A percentile compares a stretch with the other conserved stretches of the same genome.
These are phyloP conservation scores for Pichia eremophila DNA, from an alignment of 805 yeast species.

Conservation along the genomic window DNA sequence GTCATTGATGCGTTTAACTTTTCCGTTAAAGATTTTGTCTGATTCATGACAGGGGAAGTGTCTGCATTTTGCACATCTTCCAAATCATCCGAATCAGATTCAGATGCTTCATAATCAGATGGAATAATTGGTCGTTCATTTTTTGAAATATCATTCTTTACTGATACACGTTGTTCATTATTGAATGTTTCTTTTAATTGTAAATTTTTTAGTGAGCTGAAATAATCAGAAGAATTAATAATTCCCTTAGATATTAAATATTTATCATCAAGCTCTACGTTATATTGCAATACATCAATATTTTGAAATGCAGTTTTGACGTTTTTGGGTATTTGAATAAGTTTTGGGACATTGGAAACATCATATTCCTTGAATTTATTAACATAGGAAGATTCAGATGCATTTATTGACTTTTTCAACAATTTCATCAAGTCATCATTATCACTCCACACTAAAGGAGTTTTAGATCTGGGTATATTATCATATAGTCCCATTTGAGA, in stretches of 20 bases:
- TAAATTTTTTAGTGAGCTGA: background rate
- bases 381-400: constrained; percentile 18
- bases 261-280: constrained; percentile 3
- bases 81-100: background rate
- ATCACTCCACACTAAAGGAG: constrained; percentile 32
- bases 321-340: background rate
- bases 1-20: background rate
- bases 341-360: background rate
- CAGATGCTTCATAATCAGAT: background rate
- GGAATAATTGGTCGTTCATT: too few species aligned
- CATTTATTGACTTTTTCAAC: constrained; percentile 22
- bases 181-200: too few species aligned
- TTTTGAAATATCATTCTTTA: too few species aligned
- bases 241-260: background rate
- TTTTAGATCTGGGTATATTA: constrained; percentile 17
- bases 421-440: constrained; percentile 28
- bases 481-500: constrained; percentile 20
- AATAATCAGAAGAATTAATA: background rate
- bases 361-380: constrained; percentile 3
- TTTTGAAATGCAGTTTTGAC: constrained; percentile 16
- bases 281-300: constrained; percentile 11
- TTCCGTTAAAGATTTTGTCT: background rate
- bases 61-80: background rate
- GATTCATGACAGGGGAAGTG: background rate
- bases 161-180: too few species aligned